Evolutionary conservation across 1,284 basidiomycete species (phyloP), one percentile per base, ranked within the genome.

Genomic region (Ustilago curta): DNA sequence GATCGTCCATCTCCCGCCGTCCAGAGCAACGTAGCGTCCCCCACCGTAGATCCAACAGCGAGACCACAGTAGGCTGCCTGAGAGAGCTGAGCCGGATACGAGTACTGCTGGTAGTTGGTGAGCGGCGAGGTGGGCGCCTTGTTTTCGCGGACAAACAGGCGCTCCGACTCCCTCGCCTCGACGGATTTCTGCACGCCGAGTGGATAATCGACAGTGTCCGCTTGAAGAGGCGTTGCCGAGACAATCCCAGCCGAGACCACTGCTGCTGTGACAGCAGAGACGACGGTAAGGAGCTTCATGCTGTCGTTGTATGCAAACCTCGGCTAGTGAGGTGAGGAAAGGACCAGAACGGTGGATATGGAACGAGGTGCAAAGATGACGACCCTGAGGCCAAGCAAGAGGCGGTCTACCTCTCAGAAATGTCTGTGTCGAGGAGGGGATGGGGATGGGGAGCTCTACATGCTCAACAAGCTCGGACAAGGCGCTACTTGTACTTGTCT

Each of bases 11-110:
- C 76, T 25, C 81, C 81, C 8, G 53, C 59, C 0, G 60, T 57
- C 68, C 76, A 80, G 21, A 80, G 70, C 16, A 83, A 66, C 45
- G 61, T 51, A 12, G 76, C 69, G 21, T 73, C 75, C 31, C 74
- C 76, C 14, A 81, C 55, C 18, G 40, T 71, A n/a, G 60, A 9
- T 7, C 76, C 71, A 0, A 72, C 70, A 4, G 56, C 47, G 16
- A 50, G 58, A 27, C 40, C 51, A 54, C 77, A 77, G 72, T 79
- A 79, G 23, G 72, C 69, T 12, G 64, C 59, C 51, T 77, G 77
- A 8, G 77, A 27, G 35, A 76, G 72, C 56, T 73, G 69, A 11
- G 77, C 77, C 5, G 77, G 76, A 43, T 54, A 65, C 4, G 37
- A 35, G 60, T 72, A 71, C 60, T 75, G 67, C 56, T 60, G 47